A percentile compares a stretch with the other conserved stretches of the same genome.
Evolutionary conservation across 345 rosid genomes (phyloP).

Genomic region (Pistacia atlantica): DNA sequence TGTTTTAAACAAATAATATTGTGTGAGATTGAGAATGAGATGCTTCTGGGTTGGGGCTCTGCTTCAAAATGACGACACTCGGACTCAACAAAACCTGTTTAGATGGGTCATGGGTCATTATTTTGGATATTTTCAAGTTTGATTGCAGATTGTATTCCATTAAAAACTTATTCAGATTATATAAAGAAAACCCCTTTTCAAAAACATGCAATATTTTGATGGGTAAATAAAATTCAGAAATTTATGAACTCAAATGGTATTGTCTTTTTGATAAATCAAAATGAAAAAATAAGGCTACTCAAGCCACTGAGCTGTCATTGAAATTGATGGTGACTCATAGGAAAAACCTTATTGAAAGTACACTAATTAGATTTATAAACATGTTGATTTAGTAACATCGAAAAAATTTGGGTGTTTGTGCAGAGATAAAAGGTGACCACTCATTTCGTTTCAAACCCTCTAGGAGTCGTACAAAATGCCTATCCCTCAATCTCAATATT

Average conservation of each 20-base stretch:
- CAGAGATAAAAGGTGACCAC: background rate
- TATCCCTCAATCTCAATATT: background rate
- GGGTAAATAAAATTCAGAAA: too few relatives aligned
- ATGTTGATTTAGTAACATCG: background rate
- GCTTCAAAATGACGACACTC: too few relatives aligned
- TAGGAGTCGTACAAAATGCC: background rate
- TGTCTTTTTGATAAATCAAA: too few relatives aligned
- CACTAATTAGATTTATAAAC: background rate
- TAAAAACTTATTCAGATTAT: too few relatives aligned
- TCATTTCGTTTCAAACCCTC: background rate
- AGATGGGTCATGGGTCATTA: too few relatives aligned
- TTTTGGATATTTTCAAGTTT: too few relatives aligned
- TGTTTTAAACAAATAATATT: slow-evolving; percentile 1
- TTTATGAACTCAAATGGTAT: too few relatives aligned
- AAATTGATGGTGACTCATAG: background rate
- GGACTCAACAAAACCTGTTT: too few relatives aligned
- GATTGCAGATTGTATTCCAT: too few relatives aligned
- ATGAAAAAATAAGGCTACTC: background rate
- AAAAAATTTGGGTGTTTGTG: background rate
- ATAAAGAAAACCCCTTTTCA: too few relatives aligned
- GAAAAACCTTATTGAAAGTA: background rate
- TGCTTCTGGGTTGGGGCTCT: background rate
- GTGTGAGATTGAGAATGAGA: background rate
- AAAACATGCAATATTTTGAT: too few relatives aligned
- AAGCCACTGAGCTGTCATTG: background rate